Conservation (phyloP, 2,329 filamentous ascomycete genomes). For the Botryotinia calthae region DNA sequence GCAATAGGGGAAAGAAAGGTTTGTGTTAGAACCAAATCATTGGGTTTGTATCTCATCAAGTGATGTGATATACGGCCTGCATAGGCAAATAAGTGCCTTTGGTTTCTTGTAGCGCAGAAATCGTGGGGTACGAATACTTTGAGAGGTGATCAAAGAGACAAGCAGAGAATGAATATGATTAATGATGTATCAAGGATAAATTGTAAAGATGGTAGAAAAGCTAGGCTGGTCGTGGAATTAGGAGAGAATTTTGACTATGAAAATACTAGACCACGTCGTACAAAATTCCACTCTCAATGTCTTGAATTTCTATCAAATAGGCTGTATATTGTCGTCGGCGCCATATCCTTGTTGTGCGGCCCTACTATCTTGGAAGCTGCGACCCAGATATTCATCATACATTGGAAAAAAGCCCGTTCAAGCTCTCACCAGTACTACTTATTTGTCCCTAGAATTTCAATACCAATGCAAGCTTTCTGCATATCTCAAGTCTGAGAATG, state of each 20-base stretch:
- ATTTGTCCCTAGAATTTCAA: too few species aligned
- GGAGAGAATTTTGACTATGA: not conserved
- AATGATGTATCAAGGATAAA: not conserved
- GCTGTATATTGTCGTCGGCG: too few species aligned
- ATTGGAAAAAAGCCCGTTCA: not conserved
- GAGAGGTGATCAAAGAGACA: too few species aligned
- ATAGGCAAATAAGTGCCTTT: not conserved
- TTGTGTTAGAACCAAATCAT: not conserved
- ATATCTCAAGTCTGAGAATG: not conserved
- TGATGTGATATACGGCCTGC: not conserved
- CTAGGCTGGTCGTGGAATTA: not conserved
- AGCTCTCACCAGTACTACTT: not conserved
- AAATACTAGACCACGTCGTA: not conserved
- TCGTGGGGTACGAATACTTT: not conserved
- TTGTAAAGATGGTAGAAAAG: not conserved
- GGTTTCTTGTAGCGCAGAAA: not conserved
- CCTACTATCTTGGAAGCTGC: not conserved
- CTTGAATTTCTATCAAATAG: not conserved
- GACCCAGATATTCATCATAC: not conserved
- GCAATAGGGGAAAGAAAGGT: not conserved
- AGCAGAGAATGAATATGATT: not conserved
- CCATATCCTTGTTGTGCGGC: too few species aligned
- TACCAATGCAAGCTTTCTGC: not conserved
- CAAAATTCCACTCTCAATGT: not conserved
- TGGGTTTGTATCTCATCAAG: not conserved